Evolutionary conservation across 2,329 filamentous ascomycete species (phyloP).

Genomic region (Colletotrichum melonis): DNA sequence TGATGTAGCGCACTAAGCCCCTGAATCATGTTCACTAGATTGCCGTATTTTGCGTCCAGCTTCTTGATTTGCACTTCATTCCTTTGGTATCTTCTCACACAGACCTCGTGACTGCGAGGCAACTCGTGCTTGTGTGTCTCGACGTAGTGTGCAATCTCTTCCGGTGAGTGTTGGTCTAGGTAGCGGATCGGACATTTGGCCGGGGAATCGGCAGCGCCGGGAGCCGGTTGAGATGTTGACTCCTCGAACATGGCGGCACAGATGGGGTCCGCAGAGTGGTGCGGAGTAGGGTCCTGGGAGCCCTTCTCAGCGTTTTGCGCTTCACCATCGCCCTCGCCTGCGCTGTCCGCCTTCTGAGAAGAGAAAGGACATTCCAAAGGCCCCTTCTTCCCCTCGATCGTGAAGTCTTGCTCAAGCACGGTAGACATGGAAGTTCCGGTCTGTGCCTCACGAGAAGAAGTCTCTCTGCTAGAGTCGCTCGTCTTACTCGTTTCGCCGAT

Average conservation of each 20-base stretch:
- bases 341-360: constrained; percentile 44
- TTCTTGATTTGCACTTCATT: constrained; percentile 88
- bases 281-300: constrained; percentile 53
- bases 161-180: constrained; percentile 90
- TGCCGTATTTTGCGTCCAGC: constrained; percentile 94
- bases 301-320: constrained; percentile 16
- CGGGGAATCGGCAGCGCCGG: constrained; percentile 61
- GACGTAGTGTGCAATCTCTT: constrained; percentile 93
- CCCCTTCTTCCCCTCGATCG: constrained; percentile 84
- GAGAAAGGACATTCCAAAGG: constrained; percentile 85
- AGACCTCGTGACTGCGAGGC: constrained; percentile 92
- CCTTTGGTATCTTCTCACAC: constrained; percentile 88
- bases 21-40: constrained; percentile 93
- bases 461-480: constrained; percentile 60
- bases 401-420: constrained; percentile 89
- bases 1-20: constrained; percentile 89
- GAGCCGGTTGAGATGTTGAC: constrained; percentile 63
- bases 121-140: constrained; percentile 96
- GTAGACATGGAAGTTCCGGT: constrained; percentile 69
- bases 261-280: constrained; percentile 68
- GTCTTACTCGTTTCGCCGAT: constrained; percentile 63
- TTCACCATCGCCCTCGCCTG: constrained; percentile 12
- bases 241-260: constrained; percentile 74
- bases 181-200: constrained; percentile 91
- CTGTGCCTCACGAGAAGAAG: constrained; percentile 56